Base-by-base conservation (phyloP, 2,329 filamentous ascomycete species). In the Claviceps humidiphila region DNA sequence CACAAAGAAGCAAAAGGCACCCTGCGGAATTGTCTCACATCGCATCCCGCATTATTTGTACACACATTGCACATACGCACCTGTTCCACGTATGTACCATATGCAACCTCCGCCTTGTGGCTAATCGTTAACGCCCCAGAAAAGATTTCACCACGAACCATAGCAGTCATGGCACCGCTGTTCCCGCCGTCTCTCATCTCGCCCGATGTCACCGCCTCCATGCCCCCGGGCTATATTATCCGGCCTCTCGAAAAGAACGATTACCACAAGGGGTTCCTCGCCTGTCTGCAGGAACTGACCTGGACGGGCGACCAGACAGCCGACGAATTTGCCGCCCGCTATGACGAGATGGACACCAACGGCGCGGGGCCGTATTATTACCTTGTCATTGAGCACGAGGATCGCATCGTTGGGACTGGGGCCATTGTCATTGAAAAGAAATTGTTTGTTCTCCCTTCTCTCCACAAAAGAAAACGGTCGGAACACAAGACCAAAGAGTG, bases 371-470 rank as follows among this genome's bases (percentile, higher is more conserved):
- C 68, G 0, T 90, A 91, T 66, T 89, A 84, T 66, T 73, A 89
- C 50, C 67, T 88, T 34, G 82, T 86, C 46, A 80, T 91, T 53
- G 78, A 82, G 57, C 76, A 89, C 62, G 65, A 72, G 9, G 71
- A 68, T 22, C 73, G 72, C 53, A 76, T 90, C 51, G 85, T 90
- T 14, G 87, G 83, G 6, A 89, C 86, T 0, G 87, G 87, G 0
- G 81, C 81, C 43, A 68, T 93, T 64, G 74, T 93, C 55, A 84
- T 88, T 39, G 87, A 93, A 74, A 78, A 82, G 70, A 91, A 91
- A 68, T 86, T 87, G 80, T 82, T 64, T 57, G 76, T 38, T 24
- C 40, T 40, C 16, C 6, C 40, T 41, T 41, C n/a, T 20, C 40
- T 1, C 8, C 13, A 9, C 13, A 9, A 9, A 38, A 40, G 2